Base-by-base conservation (phyloP, 805 yeast genomes). In the Saturnispora halmiae region DNA sequence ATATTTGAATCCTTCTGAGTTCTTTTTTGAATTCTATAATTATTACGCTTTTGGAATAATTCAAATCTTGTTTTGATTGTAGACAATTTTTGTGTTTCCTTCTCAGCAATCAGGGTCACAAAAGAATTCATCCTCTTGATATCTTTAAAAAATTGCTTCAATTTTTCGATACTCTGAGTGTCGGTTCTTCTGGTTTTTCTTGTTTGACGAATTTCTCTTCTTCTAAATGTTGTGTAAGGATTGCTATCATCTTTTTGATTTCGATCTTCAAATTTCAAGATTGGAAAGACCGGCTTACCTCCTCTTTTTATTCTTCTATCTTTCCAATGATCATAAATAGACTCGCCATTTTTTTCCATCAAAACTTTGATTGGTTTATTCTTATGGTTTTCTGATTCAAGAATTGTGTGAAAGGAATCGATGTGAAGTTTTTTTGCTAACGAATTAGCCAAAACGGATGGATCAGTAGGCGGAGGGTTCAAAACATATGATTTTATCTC, bases 151-250 rank as follows among this genome's bases (percentile, higher is more conserved):
- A 92, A 65, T 42, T 73, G 58, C 18, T 92, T 72, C 37, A 92
- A 67, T 48, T 88, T 75, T 59, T 88, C 96, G 11, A 87, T 80
- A 50, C 92, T 86, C 51, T 86, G 83, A 26, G 83, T 74, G 64
- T 92, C 98, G 0, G 96, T 84, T 48, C 97, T 76, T 60, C 98
- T 77, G 0, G 98, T 92, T 60, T 92, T 92, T 60, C 98, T 81
- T 24, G 94, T 92, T 56, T 84, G 96, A 49, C 98, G 77, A 49
- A 86, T 81, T 55, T 88, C 97, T 60, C 98, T 81, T 50, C 96
- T 78, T 54, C 98, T 75, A 68, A 92, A 92, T 65, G 96, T 86
- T 31, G 86, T 81, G 60, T 92, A 92, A 2, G 98, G 97, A 59
- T 92, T 96, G 45, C 73, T 75, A 53, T 88, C 96, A 53, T 88